Base-by-base conservation (phyloP, 352 stramenopile species). In the Blastocystis sp. region DNA sequence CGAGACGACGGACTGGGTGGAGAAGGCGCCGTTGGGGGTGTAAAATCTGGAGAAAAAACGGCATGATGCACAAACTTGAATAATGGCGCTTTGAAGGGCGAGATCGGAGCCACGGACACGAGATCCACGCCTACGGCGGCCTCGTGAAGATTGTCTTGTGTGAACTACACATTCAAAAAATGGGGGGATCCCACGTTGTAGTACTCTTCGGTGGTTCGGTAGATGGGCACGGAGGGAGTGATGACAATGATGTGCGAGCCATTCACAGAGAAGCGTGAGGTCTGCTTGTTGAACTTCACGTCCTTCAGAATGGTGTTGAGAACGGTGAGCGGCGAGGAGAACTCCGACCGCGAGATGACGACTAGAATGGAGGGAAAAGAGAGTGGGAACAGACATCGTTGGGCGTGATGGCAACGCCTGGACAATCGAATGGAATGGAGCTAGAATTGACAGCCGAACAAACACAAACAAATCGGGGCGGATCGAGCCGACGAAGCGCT, bases 181-280 rank as follows among this genome's bases (percentile, higher is more conserved):
- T 17, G 3, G 10, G 34, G 9, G 11, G 34, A n/a, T 45, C 34
- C 14, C 38, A 81, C 70, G 28, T 81, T 81, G 48, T 81, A 81
- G 7, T 53, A 56, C 17, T 43, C 45, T 2, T 81, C 21, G 28
- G 64, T 45, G 17, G 43, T 38, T 21, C 28, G 2, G 38, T 81
- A 81, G 34, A 81, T 81, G 10, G 70, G 70, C 4, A 81, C 70
- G 43, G 70, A 81, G 2, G 70, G 10, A 0, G 70, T 81, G 56
- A 81, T 81, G 2, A 81, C 43, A 19, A 81, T 81, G n/a, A 81
- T 81, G 38, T 81, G 70, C 11, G 70, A 81, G 38, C 70, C 70
- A 19, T 81, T 81, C 45, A 81, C 56, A 19, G 28, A 45, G 40
- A 81, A 81, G n/a, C 53, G 56, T 4, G 70, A 65, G 17, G 23